phyloP scores from a whole-genome alignment of 2,329 filamentous ascomycete genomes.

The Xylaria sp. region DNA sequence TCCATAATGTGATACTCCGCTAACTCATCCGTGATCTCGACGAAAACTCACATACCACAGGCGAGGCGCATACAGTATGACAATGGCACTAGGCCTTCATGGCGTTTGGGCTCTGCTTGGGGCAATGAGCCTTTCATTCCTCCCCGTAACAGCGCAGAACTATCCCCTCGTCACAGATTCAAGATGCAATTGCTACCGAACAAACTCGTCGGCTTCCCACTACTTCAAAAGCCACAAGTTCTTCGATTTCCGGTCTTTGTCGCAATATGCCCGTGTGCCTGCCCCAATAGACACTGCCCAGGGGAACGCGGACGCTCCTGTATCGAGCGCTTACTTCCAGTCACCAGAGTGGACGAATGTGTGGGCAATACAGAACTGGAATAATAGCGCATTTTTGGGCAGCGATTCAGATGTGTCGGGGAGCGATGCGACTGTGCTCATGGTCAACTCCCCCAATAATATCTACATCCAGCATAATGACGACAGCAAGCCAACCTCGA shows the following conservation, averaged over 20 bases:
- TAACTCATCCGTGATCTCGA: not conserved
- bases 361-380: slow-evolving; percentile 52
- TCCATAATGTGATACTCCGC: not conserved
- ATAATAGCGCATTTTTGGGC: slow-evolving; percentile 48
- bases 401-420: slow-evolving; percentile 41
- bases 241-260: slow-evolving; percentile 60
- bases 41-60: not conserved
- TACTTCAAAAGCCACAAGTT: slow-evolving; percentile 60
- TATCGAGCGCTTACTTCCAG: slow-evolving; percentile 48
- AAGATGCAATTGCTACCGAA: slow-evolving; percentile 59
- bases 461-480: slow-evolving; percentile 58
- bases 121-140: slow-evolving; percentile 29
- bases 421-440: slow-evolving; percentile 50
- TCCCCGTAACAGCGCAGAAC: slow-evolving; percentile 36
- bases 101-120: slow-evolving; percentile 30
- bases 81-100: slow-evolving; percentile 21
- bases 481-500: slow-evolving; percentile 47
- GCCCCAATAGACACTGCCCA: slow-evolving; percentile 45
- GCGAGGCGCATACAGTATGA: slow-evolving; percentile 10
- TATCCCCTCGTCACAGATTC: slow-evolving; percentile 43
- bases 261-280: slow-evolving; percentile 52
- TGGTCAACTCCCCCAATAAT: slow-evolving; percentile 55
- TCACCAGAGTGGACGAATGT: slow-evolving; percentile 45
- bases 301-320: slow-evolving; percentile 43
- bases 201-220: slow-evolving; percentile 56